Percentiles rank a stretch among this genome's conserved stretches.
Evolutionary conservation across 192 early-diverging fungal genomes (phyloP).

Genomic region (Coemansia biformis): DNA sequence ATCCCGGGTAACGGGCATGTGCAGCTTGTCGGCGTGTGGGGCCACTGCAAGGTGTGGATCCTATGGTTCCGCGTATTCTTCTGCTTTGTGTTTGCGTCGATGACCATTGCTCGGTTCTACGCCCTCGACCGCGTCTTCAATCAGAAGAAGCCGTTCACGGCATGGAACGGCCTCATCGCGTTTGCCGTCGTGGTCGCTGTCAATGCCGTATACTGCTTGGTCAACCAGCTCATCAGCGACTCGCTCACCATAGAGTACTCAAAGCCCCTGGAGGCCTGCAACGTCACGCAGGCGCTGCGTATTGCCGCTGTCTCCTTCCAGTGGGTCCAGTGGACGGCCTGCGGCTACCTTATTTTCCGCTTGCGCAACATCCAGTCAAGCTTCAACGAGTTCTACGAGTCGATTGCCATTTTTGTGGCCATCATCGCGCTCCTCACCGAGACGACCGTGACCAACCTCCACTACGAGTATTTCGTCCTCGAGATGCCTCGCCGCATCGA

Average conservation of each 20-base stretch:
- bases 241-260: conserved; percentile 5
- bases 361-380: conserved; percentile 47
- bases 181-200: conserved; percentile 7
- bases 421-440: conserved; percentile 24
- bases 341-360: conserved; percentile 26
- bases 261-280: conserved; percentile 12
- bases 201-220: conserved; percentile 12
- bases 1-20: conserved; percentile 36
- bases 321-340: conserved; percentile 30
- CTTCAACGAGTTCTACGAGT: conserved; percentile 44
- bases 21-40: conserved; percentile 11
- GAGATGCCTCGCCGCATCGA: conserved; percentile 16
- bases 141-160: conserved; percentile 35
- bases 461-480: conserved; percentile 22
- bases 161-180: background rate
- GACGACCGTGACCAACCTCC: conserved; percentile 17
- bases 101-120: conserved; percentile 33
- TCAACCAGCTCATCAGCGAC: conserved; percentile 13
- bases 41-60: conserved; percentile 35
- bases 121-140: conserved; percentile 46
- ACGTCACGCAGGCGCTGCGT: conserved; percentile 9
- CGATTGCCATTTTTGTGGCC: conserved; percentile 24
- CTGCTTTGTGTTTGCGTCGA: conserved; percentile 26
- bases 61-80: conserved; percentile 43
- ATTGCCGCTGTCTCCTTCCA: conserved; percentile 21